These are phyloP conservation scores for Ustanciosporium gigantosporum DNA, from an alignment of 1,284 basidiomycete genomes.

Conservation along the genomic window DNA sequence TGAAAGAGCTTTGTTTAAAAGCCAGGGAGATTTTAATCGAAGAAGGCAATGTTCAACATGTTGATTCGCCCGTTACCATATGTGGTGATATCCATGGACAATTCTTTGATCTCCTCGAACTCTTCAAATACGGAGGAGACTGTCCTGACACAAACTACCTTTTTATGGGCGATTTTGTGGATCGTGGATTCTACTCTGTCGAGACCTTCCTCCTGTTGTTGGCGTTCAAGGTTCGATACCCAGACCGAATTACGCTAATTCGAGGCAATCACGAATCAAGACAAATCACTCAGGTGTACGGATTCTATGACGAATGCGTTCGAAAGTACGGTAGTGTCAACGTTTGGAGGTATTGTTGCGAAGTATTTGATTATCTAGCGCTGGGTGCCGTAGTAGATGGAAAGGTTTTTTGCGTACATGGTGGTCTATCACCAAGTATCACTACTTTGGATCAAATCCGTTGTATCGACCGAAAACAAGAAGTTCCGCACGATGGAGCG, in stretches of 20 bases:
- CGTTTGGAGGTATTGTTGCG: conserved; percentile 97
- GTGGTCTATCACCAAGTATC: conserved; percentile 73
- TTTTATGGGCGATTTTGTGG: conserved; percentile 75
- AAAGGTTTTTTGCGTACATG: conserved; percentile 87
- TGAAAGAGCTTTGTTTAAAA: conserved; percentile 76
- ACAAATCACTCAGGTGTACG: conserved; percentile 93
- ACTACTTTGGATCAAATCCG: conserved; percentile 70
- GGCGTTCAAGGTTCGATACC: conserved; percentile 94
- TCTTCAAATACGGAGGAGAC: conserved; percentile 91
- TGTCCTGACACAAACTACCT: conserved; percentile 97
- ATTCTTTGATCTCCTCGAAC: conserved; percentile 95
- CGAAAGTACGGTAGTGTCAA: conserved; percentile 92
- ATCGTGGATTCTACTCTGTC: conserved; percentile 91
- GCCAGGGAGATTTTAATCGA: conserved; percentile 91
- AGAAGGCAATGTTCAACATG: conserved; percentile 94
- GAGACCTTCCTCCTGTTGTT: conserved; percentile 94
- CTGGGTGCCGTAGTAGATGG: conserved; percentile 94
- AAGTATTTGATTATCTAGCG: conserved; percentile 96
- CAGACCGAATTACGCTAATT: conserved; percentile 94
- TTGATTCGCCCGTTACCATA: conserved; percentile 95
- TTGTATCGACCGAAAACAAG: conserved; percentile 91
- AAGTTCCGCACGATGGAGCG: conserved; percentile 97
- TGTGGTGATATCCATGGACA: conserved; percentile 99
- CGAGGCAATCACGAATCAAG: conserved; percentile 98
- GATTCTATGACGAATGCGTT: conserved; percentile 98